Evolutionary conservation across 1,139 yeast genomes (phyloP), one percentile per base, ranked within the genome.

Genomic region (Chernovozyma aurita): DNA sequence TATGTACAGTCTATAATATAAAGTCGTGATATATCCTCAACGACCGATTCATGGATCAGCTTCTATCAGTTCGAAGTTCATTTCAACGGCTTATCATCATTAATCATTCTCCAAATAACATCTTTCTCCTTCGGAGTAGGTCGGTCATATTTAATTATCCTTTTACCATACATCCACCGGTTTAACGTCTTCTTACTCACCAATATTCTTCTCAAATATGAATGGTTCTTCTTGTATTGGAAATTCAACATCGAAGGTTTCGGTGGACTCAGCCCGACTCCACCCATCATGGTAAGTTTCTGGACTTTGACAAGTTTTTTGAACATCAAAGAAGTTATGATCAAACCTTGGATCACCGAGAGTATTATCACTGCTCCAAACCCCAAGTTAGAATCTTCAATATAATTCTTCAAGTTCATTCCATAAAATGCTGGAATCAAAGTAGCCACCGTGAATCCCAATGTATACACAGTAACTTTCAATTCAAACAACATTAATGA

Each of bases 341-440:
- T 37, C 4, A 61, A 33, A 1, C 78, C 82, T 46, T 69, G 72
- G 1, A 73, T 30, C n/a, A 72, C 37, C 16, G 79, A 72, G 13
- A 68, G 37, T 0, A 56, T 69, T 13, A 86, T 76, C 15, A 85
- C 82, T 0, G 72, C 59, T 0, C 73, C 76, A 56, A 84, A 86
- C 1, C 94, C 94, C 37, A 65, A 57, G 14, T 65, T 57, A 2
- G 85, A 72, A 20, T 88, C 95, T 55, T 92, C 98, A 11, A 90
- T 79, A 52, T 80, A 87, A 54, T 90, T 92, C 50, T 85, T 86
- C 55, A 92, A 65, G 56, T 92, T 92, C 98, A 92, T 92, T 29
- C 98, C 98, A 55, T 87, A 92, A 41, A 92, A 70, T 1, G 96
- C 96, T 2, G 67, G 67, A 2, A 62, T 37, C 26, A 70, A 52